Base-by-base conservation (phyloP, 257 asterid genomes). In the Petrea volubilis region DNA sequence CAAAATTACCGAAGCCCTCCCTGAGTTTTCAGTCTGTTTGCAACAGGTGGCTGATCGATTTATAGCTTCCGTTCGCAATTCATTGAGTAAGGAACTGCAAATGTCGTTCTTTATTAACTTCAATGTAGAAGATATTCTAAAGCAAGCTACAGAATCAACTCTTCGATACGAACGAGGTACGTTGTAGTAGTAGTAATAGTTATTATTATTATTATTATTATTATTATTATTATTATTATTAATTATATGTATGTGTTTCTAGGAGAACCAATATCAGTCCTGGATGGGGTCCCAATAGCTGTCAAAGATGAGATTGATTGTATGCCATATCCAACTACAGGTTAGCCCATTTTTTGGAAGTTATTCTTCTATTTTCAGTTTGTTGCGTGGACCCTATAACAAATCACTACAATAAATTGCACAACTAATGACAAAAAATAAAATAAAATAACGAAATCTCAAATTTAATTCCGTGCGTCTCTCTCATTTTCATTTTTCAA, bases 261-360 rank as follows among this genome's bases (percentile, higher is more conserved):
- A 93, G 98, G 96, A 34, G 85, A 89, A 70, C 77, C 87, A 14
- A 60, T 93, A 78, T 90, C 94, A 10, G 88, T 86, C 18, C 74
- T 93, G 15, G 98, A 93, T 86, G 98, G 98, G 71, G 89, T 93
- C 27, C 96, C 87, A 24, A 52, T 93, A 17, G 97, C 96, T 28
- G 65, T 93, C 10, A 93, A 93, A 71, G 98, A 93, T 74, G 98
- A 93, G 76, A 90, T 93, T 9, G 98, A 93, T 50, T 93, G 98
- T 27, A 68, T 80, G 76, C 98, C 98, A 12, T 89, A 93, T 84
- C 97, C 94, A 64, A 93, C 98, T 13, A 91, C 98, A 68, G 98
- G 98, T 84, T 10, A 70, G 58, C 57, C 40, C 25, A 18, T 34
- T 68, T 33, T 12, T n/a, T n/a, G n/a, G 7, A 25, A 49, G 64